Evolutionary conservation across 768 basidiomycete species (phyloP).

Genomic region (Rhizopogon vulgaris): DNA sequence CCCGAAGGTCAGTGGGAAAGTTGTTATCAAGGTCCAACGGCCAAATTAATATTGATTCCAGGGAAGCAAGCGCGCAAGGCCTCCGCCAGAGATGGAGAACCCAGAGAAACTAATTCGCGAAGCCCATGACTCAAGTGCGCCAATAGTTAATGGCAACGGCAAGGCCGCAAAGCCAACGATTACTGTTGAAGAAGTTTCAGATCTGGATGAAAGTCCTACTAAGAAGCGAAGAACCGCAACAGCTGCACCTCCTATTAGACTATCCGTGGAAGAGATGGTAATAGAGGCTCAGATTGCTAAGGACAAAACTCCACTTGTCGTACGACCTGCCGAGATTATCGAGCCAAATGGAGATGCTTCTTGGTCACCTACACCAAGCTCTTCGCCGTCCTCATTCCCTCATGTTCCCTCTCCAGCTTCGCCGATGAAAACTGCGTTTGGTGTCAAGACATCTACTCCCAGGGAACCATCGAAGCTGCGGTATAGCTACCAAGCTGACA

Average conservation of each 20-base stretch:
- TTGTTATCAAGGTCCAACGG: neutral
- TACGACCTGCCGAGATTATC: conserved; percentile 32
- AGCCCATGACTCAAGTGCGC: neutral
- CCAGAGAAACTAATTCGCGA: conserved; percentile 8
- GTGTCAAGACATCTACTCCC: conserved; percentile 50
- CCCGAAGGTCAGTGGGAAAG: conserved; percentile 47
- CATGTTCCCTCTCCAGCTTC: conserved; percentile 9
- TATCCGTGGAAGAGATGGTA: conserved; percentile 13
- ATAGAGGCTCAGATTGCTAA: conserved; percentile 29
- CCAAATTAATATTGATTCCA: conserved; percentile 20
- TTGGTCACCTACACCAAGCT: conserved; percentile 9
- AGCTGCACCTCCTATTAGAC: neutral
- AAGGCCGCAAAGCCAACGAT: conserved; percentile 3
- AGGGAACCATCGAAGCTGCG: conserved; percentile 78
- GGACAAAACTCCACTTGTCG: conserved; percentile 13
- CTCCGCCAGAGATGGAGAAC: conserved; percentile 52
- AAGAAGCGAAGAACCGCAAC: conserved; percentile 45
- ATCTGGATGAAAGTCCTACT: conserved; percentile 30
- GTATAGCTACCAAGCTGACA: conserved; percentile 61
- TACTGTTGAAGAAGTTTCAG: conserved; percentile 32
- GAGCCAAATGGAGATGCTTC: conserved; percentile 28
- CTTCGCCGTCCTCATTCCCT: conserved; percentile 12
- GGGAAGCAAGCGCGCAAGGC: conserved; percentile 76
- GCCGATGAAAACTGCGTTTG: conserved; percentile 14
- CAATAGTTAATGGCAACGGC: conserved; percentile 11